Conservation (phyloP, 192 early-diverging fungal genomes). For the Diversispora eburnea region DNA sequence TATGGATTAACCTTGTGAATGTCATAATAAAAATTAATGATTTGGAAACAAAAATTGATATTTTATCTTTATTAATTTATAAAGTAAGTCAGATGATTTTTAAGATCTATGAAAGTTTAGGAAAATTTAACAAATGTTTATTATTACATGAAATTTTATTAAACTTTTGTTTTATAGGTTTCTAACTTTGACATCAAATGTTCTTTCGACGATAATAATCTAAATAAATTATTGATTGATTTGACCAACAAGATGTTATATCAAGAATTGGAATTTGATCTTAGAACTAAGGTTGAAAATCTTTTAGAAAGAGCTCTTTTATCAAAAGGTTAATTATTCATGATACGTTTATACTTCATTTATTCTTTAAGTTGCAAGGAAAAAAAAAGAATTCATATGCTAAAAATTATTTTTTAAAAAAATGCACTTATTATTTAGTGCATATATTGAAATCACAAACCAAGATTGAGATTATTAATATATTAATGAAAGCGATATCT, state of each 20-base stretch:
- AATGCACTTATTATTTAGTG: neutral
- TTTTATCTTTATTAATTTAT: neutral
- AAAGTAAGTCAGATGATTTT: conserved; percentile 4
- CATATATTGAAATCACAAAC: conserved; percentile 3
- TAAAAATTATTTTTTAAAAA: too few species aligned
- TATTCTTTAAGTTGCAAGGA: neutral
- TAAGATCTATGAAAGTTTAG: neutral
- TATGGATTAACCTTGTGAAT: neutral
- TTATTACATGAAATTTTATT: neutral
- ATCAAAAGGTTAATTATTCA: neutral
- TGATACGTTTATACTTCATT: neutral
- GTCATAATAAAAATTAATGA: neutral
- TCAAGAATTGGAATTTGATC: neutral
- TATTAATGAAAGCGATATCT: neutral
- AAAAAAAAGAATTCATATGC: too few species aligned
- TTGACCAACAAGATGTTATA: neutral
- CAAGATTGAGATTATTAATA: neutral
- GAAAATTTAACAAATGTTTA: neutral
- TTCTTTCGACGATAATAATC: neutral
- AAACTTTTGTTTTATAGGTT: neutral
- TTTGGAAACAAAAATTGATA: neutral
- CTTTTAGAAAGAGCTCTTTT: neutral
- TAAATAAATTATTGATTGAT: conserved; percentile 2
- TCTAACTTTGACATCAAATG: neutral
- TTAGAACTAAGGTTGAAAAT: neutral